Base-by-base conservation (phyloP, 331 rosid genomes). In the Telfairia occidentalis region DNA sequence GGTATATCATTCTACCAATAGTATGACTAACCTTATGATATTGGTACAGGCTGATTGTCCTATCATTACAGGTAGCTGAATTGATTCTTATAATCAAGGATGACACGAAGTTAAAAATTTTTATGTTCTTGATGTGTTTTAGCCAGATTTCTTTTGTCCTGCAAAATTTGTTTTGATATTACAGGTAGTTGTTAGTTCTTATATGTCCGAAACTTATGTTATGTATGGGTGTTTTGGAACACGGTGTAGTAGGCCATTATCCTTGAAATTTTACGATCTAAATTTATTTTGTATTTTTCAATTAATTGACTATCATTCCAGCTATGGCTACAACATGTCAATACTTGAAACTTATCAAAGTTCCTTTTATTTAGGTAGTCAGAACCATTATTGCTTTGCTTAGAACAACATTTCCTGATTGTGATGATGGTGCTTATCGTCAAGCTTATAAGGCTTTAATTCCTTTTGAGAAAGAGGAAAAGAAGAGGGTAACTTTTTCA, bases 361-460 rank as follows among this genome's bases (percentile, higher is more conserved):
- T 57, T 53, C 57, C 55, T 55, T 42, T 15, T 57, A 16, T 57
- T 69, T 80, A 94, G 98, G 92, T 91, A 43, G 96, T 94, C 81
- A 86, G 81, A 83, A 88, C 91, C 83, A 89, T 91, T 78, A 67
- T 90, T 71, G 89, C 97, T 58, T 83, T 94, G 89, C 95, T 94
- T 80, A 87, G 73, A 84, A 90, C 96, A 73, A 30, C 90, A 1
- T 81, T 91, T 49, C 91, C 92, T 50, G 88, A 66, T 76, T 91
- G 96, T 83, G 96, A 91, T 52, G 96, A 94, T 80, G 84, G 79
- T 58, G 80, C 94, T 35, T 91, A 88, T 83, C 86, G 75, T 81
- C 85, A 78, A 21, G 92, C 84, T 69, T 94, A 91, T 86, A 94
- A 94, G 90, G 97, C 95, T 70, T 78, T 94, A 80, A 86, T 94